Evolutionary conservation across 441 rosid species (phyloP), one percentile per base, ranked within the genome.

Genomic region (Gossypium trilobum): DNA sequence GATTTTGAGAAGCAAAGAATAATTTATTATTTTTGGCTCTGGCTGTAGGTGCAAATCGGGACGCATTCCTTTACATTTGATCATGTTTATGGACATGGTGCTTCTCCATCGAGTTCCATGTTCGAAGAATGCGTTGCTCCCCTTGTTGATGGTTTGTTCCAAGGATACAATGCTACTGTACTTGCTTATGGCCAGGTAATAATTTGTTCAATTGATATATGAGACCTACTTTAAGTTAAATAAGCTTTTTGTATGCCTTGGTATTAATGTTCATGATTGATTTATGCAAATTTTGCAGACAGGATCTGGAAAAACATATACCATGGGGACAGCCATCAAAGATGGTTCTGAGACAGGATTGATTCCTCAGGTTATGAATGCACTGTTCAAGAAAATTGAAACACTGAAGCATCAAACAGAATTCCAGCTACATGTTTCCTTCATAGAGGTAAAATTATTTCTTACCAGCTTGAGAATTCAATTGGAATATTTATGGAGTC

Each of bases 301-400:
- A 29, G 93, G 93, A 63, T 88, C 93, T 4, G 93, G 93, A 13
- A 88, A 87, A 80, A 88, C 91, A 25, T 88, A 83, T 71, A 88
- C 93, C 19, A 88, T 88, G 93, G 93, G 93, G 60, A 85, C 93
- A 62, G 91, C 86, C 42, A 70, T 77, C 68, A 85, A 80, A 75
- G 86, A 85, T 75, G 87, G 85, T 64, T 66, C 67, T 50, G 83
- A 82, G 58, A 68, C 75, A 33, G 93, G 93, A 63, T 55, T 87
- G 77, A 80, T 88, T 70, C 89, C 88, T 68, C 86, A 74, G 77
- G 91, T 80, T 64, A 84, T 87, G 89, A 83, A 29, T 79, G 70
- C 82, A 48, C 58, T 87, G 36, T 87, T 85, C 79, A 72, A 72
- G 52, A 87, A 85, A 75, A 83, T 87, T 46, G 85, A 85, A 70